Evolutionary conservation across 345 rosid genomes (phyloP).

Genomic region (Cardamine chenopodiifolia): DNA sequence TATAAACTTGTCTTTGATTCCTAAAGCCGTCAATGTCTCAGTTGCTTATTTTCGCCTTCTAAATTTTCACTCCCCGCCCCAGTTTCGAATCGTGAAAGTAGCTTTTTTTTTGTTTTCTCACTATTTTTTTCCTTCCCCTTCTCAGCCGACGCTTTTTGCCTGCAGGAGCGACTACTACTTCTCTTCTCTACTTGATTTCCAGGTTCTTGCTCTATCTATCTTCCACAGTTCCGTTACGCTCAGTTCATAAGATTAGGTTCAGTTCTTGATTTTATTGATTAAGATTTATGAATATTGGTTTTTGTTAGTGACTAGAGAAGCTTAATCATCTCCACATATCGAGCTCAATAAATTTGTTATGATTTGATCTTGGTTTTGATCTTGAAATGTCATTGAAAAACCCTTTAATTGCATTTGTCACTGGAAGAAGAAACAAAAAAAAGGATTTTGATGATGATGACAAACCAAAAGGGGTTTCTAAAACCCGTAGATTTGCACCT

Average conservation of each 20-base stretch:
- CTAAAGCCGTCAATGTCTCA: too few species aligned
- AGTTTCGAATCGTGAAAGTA: too few species aligned
- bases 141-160: not conserved
- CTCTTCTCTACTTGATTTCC: not conserved
- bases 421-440: conserved; percentile 24
- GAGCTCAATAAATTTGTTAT: not conserved
- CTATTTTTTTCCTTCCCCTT: too few species aligned
- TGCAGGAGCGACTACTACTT: not conserved
- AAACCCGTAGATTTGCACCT: conserved; percentile 64
- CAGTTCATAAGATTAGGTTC: not conserved
- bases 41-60: too few species aligned
- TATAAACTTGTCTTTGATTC: too few species aligned
- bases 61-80: too few species aligned
- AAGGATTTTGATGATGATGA: conserved; percentile 80
- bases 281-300: not conserved
- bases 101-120: too few species aligned
- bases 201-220: not conserved
- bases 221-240: not conserved
- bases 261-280: too few species aligned
- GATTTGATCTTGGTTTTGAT: not conserved
- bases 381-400: not conserved
- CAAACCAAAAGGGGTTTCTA: conserved; percentile 48
- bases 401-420: not conserved
- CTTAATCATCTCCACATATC: not conserved
- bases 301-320: not conserved